These are phyloP conservation scores for Xylaria multiplex DNA, from an alignment of 2,329 filamentous ascomycete genomes.

Conservation along the genomic window DNA sequence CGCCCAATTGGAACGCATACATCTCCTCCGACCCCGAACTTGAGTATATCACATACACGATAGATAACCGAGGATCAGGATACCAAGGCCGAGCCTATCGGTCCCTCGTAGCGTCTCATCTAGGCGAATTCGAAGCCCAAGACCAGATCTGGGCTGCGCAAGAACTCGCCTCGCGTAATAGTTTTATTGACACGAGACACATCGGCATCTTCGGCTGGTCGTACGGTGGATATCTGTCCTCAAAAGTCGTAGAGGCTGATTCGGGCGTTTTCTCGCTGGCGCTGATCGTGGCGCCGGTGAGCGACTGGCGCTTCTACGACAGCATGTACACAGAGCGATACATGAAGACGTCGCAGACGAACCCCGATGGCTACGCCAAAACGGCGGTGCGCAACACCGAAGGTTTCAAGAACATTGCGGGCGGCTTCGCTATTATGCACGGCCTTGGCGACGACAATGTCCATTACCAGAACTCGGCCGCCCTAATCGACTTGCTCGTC, in stretches of 20 bases:
- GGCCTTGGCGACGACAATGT: constrained; percentile 77
- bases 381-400: constrained; percentile 66
- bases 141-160: constrained; percentile 76
- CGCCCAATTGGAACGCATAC: constrained; percentile 69
- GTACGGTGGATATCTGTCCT: constrained; percentile 72
- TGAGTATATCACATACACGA: constrained; percentile 72
- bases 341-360: constrained; percentile 71
- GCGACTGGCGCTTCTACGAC: constrained; percentile 77
- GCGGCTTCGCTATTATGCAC: constrained; percentile 71
- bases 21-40: constrained; percentile 74
- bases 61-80: constrained; percentile 75
- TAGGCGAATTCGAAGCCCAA: constrained; percentile 70
- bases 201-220: constrained; percentile 77
- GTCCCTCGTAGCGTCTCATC: constrained; percentile 64
- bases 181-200: constrained; percentile 66
- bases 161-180: constrained; percentile 59
- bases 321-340: constrained; percentile 77
- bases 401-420: constrained; percentile 71
- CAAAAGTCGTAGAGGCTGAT: constrained; percentile 72
- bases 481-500: constrained; percentile 69
- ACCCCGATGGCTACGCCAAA: constrained; percentile 68
- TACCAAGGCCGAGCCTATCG: constrained; percentile 72
- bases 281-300: constrained; percentile 72
- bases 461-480: constrained; percentile 74
- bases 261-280: constrained; percentile 70